Percentiles rank a stretch among this genome's conserved stretches.
phyloP scores from a whole-genome alignment of 257 asterid genomes.

The Solanum ossicruentum region DNA sequence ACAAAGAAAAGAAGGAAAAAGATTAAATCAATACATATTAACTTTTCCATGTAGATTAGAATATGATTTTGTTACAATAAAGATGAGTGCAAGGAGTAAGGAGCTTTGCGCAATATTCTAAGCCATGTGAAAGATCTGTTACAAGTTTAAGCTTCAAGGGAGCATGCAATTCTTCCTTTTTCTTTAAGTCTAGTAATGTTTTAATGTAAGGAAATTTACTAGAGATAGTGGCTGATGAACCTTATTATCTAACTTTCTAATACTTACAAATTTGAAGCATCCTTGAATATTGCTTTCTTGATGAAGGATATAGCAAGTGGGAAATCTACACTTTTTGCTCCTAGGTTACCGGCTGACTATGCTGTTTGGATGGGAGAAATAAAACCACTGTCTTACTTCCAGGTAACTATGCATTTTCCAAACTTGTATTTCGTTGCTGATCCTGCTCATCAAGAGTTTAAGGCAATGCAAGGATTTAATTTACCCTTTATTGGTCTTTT shows the following conservation, averaged over 20 bases:
- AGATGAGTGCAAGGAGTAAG: background rate
- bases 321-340: slow-evolving; percentile 72
- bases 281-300: background rate
- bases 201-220: background rate
- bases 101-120: background rate
- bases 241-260: background rate
- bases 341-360: slow-evolving; percentile 74
- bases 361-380: slow-evolving; percentile 96
- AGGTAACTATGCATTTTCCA: slow-evolving; percentile 29
- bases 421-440: background rate
- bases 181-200: background rate
- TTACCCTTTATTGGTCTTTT: slow-evolving; percentile 15
- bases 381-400: slow-evolving; percentile 62
- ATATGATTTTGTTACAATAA: background rate
- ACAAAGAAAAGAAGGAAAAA: background rate
- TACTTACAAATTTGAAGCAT: background rate
- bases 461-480: background rate
- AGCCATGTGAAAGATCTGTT: background rate
- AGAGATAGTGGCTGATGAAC: background rate
- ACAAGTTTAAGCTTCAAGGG: background rate
- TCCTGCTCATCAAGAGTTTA: background rate
- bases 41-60: background rate
- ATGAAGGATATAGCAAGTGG: slow-evolving; percentile 80
- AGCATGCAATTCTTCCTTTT: background rate
- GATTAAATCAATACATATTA: background rate